Evolutionary conservation across 2,329 filamentous ascomycete genomes (phyloP), one percentile per base, ranked within the genome.

Genomic region (Colletotrichum lentis): DNA sequence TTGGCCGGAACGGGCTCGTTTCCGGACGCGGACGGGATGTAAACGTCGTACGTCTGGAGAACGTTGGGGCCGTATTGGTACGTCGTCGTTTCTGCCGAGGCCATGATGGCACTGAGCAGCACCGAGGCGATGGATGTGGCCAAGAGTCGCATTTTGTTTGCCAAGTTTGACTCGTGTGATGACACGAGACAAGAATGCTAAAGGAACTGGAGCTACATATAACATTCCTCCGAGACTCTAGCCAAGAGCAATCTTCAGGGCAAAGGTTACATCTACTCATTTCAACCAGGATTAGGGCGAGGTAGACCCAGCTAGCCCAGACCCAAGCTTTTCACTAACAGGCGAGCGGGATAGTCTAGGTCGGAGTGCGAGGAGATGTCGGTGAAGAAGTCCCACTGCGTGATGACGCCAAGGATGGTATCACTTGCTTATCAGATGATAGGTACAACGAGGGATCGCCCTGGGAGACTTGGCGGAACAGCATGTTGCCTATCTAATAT

Each of bases 1-100:
- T 64, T 16, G 22, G 47, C 20, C 39, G 61, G 3, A 3, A 7
- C 10, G 5, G 61, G 10, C 6, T n/a, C 3, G 20, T 27, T 44
- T 4, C 7, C 44, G 1, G 53, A 35, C 1, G 52, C 11, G 4
- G 61, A 24, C 0, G 54, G 64, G 0, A 64, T 46, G 16, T 67
- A 67, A n/a, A 67, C 53, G 14, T 64, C 54, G 31, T 67, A 67
- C 1, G 61, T 57, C 18, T 67, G 64, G 5, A 64, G 64, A 7
- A 58, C 41, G 22, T 67, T 67, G 7, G 60, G 14, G 8, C 64
- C 64, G 24, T 67, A 67, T 5, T n/a, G 53, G 47, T 67, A 67
- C 27, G 53, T 64, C 10, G 64, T 67, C 3, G 43, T 39, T 6
- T 57, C 46, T 44, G 64, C 31, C 46, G 46, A 22, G 11, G 60